phyloP scores from a whole-genome alignment of 2,329 filamentous ascomycete species.

The Alternaria novae-zelandiae region DNA sequence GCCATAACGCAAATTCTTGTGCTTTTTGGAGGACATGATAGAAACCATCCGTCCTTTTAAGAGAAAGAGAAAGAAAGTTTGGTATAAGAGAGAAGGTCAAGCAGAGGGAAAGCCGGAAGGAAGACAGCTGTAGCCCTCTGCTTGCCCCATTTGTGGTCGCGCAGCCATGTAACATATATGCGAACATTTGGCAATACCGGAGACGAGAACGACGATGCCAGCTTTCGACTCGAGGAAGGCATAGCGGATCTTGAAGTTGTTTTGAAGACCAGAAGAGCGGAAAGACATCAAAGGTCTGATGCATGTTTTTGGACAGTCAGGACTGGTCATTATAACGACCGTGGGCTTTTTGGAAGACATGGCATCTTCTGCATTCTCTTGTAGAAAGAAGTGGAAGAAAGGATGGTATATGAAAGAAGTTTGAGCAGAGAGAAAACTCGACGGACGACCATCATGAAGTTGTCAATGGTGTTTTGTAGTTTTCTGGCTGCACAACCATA shows the following conservation, averaged over 20 bases:
- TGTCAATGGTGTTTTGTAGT: not conserved
- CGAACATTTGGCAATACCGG: not conserved
- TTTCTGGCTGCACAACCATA: not conserved
- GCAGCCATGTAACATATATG: not conserved
- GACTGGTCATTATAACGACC: not conserved
- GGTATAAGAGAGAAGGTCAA: not conserved
- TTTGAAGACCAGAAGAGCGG: not conserved
- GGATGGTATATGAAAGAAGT: not conserved
- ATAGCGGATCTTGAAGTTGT: not conserved
- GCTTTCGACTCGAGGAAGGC: not conserved
- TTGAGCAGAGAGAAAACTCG: not conserved
- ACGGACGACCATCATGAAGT: not conserved
- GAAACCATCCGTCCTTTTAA: no score
- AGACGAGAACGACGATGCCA: not conserved
- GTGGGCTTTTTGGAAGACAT: not conserved
- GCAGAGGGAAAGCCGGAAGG: not conserved
- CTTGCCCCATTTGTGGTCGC: not conserved
- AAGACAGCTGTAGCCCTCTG: accelerated
- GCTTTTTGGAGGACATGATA: no score
- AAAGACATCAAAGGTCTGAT: no score
- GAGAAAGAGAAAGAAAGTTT: not conserved
- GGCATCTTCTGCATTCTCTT: no score
- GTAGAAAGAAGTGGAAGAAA: not conserved
- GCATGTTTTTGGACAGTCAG: not conserved
- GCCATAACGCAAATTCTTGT: no score